Evolutionary conservation across 441 rosid genomes (phyloP).

Genomic region (Populus trichocarpa): DNA sequence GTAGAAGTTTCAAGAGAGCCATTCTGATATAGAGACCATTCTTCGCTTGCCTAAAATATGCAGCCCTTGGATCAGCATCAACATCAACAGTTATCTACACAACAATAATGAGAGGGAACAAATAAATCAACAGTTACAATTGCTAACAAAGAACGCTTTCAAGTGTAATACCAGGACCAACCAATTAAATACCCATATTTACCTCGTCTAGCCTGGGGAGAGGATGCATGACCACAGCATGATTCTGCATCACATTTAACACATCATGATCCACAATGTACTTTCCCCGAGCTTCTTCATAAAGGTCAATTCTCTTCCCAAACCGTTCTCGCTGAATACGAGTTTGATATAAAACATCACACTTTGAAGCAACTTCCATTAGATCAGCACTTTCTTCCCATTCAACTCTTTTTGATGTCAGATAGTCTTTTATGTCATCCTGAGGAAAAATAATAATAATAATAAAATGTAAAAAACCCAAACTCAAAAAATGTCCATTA

Average conservation of each 20-base stretch:
- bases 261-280: slow-evolving; percentile 65
- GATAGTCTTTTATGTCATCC: slow-evolving; percentile 92
- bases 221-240: slow-evolving; percentile 94
- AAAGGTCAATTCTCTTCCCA: slow-evolving; percentile 80
- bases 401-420: slow-evolving; percentile 63
- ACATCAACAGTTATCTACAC: slow-evolving; percentile 74
- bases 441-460: slow-evolving; percentile 19
- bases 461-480: not conserved
- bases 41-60: slow-evolving; percentile 97
- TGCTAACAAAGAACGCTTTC: not conserved
- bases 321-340: slow-evolving; percentile 89
- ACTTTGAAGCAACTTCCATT: slow-evolving; percentile 81
- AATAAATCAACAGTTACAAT: not conserved
- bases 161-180: not conserved
- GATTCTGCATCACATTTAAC: slow-evolving; percentile 72
- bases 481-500: not conserved
- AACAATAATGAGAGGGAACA: not conserved
- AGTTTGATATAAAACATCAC: slow-evolving; percentile 89
- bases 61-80: slow-evolving; percentile 91
- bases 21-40: slow-evolving; percentile 90
- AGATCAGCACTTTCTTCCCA: slow-evolving; percentile 91
- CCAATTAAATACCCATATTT: not conserved
- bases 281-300: slow-evolving; percentile 92
- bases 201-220: slow-evolving; percentile 97
- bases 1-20: slow-evolving; percentile 87